A percentile compares a stretch with the other conserved stretches of the same genome.
Conservation (phyloP, 805 yeast species). For the Wickerhamiella dianesei region DNA sequence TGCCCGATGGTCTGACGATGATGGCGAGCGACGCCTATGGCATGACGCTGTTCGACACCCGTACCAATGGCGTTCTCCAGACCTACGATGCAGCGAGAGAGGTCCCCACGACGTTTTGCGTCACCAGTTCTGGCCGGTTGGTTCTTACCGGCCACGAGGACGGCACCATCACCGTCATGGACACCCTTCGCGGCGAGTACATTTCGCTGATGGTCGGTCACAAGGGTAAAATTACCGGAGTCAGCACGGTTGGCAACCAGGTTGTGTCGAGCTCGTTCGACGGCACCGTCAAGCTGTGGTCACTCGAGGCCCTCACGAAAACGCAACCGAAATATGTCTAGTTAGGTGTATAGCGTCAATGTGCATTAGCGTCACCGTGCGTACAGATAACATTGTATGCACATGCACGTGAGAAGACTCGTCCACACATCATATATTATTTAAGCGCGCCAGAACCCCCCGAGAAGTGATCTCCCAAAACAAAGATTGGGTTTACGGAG, state of each 20-base stretch:
- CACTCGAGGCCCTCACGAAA: neutral
- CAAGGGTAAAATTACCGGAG: conserved; percentile 10
- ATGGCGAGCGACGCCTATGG: conserved; percentile 3
- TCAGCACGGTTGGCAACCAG: conserved; percentile 2
- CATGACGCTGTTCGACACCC: conserved; percentile 10
- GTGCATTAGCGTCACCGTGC: too few species aligned
- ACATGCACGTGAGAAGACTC: too few species aligned
- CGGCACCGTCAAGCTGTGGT: conserved; percentile 4
- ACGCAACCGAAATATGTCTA: too few species aligned
- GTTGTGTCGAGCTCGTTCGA: conserved; percentile 11
- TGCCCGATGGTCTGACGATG: conserved; percentile 10
- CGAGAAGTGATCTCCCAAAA: neutral
- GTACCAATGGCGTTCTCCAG: conserved; percentile 6
- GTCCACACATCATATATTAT: too few species aligned
- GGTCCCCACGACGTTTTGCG: conserved; percentile 7
- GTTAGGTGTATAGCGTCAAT: neutral
- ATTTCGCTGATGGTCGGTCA: conserved; percentile 4
- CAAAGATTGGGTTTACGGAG: too few species aligned
- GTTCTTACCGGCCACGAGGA: conserved; percentile 12
- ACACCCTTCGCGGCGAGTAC: conserved; percentile 7
- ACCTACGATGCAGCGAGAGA: conserved; percentile 1
- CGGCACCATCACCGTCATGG: conserved; percentile 11
- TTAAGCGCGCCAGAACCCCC: too few species aligned
- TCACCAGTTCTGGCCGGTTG: conserved; percentile 14
- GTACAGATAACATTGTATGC: too few species aligned